Base-by-base conservation (phyloP, 1,284 basidiomycete species). In the Mycena citricolor region DNA sequence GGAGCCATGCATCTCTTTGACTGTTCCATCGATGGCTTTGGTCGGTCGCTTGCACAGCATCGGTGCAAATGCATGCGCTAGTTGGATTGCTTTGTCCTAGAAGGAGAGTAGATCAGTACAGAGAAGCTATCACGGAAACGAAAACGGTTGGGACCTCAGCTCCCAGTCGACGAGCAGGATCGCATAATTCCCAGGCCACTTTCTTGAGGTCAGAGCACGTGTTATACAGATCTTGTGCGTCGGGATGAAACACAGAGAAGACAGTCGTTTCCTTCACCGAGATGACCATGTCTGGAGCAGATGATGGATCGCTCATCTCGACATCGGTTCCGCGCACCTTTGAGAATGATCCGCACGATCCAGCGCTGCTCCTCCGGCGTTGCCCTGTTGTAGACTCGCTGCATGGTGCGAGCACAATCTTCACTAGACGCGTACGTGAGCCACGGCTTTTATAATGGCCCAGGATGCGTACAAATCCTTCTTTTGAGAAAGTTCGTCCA, bases 181-280 rank as follows among this genome's bases (percentile, higher is more conserved):
- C 79, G 70, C 81, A 83, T 0, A 91, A 67, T 49, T 85, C 79
- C 79, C 86, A 95, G 24, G 83, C 86, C 3, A 98, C 89, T 49
- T 89, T 87, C 68, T 93, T 93, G 28, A 97, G 70, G 62, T 97
- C 94, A 0, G 93, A 94, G 60, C 91, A 97, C 1, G 91, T 91
- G 60, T 97, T 97, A 71, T 89, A 97, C 3, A 95, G 67, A 57
- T 90, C 87, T 47, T 88, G 81, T 0, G 94, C 93, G 54, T 97
- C 91, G 2, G 88, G 87, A 61, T 98, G 94, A 57, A 95, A 90
- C 4, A 90, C 83, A 0, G 80, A 69, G 49, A 98, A 83, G 0
- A 97, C 86, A 0, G 87, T 90, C 10, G 85, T 90, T 63, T 97
- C 94, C 63, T 89, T 90, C 38, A 89, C 86, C 4, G 80, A 84